A percentile compares a stretch with the other conserved stretches of the same genome.
Evolutionary conservation across 441 rosid species (phyloP).

Genomic region (Arabidopsis lyrata): DNA sequence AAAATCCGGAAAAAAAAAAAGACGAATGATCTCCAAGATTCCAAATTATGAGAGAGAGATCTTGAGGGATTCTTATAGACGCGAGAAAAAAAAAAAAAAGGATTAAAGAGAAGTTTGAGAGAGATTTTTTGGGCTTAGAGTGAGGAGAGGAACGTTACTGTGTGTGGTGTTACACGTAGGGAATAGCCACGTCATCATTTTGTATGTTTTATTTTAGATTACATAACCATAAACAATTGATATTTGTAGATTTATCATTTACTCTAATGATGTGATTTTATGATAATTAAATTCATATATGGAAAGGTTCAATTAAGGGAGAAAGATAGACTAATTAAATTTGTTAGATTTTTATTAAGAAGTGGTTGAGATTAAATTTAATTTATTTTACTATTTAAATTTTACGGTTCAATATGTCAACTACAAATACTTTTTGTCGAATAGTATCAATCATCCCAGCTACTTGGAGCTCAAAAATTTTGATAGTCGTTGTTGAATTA

Average conservation of each 20-base stretch:
- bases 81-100: neutral
- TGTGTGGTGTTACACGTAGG: constrained; percentile 37
- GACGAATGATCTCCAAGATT: constrained; percentile 13
- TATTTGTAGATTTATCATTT: too few relatives aligned
- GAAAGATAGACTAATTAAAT: too few relatives aligned
- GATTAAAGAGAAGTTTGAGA: too few relatives aligned
- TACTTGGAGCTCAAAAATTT: constrained; percentile 5
- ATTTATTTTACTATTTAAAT: too few relatives aligned
- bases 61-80: constrained; percentile 15
- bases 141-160: constrained; percentile 36
- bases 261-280: too few relatives aligned
- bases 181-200: constrained; percentile 41
- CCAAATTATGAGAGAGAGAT: constrained; percentile 16
- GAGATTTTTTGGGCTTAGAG: neutral
- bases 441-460: constrained; percentile 10
- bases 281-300: neutral
- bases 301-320: neutral
- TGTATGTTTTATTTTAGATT: neutral
- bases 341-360: neutral
- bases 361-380: neutral
- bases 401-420: constrained; percentile 11
- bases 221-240: too few relatives aligned
- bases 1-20: neutral
- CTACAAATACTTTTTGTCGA: neutral
- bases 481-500: neutral